Percentiles rank a stretch among this genome's conserved stretches.
phyloP scores from a whole-genome alignment of 2,329 filamentous ascomycete species.

The Sarocladiaceae sp. region DNA sequence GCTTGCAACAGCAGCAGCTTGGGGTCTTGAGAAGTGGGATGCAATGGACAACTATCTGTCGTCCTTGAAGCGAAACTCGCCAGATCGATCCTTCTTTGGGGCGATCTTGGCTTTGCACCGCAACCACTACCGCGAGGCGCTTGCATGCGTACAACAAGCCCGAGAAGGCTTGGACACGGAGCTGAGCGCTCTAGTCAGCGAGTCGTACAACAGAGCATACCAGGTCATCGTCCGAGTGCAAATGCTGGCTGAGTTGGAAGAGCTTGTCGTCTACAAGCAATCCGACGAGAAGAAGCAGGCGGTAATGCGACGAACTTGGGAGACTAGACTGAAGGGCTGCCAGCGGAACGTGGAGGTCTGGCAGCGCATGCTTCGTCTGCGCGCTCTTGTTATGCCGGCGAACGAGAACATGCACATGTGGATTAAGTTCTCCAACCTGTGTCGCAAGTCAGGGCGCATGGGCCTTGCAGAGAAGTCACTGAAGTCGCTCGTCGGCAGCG shows the following conservation, averaged over 20 bases:
- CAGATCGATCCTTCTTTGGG: constrained; percentile 94
- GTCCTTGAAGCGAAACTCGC: constrained; percentile 89
- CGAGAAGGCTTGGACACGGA: constrained; percentile 93
- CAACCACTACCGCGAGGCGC: constrained; percentile 89
- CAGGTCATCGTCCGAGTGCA: constrained; percentile 97
- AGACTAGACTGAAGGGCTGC: constrained; percentile 86
- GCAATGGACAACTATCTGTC: constrained; percentile 95
- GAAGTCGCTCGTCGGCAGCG: constrained; percentile 76
- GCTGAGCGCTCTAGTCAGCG: constrained; percentile 89
- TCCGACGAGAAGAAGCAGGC: constrained; percentile 82
- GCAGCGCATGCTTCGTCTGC: constrained; percentile 95
- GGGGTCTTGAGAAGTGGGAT: constrained; percentile 95
- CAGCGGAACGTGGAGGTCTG: constrained; percentile 97
- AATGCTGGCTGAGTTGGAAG: constrained; percentile 97
- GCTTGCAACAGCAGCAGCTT: constrained; percentile 89
- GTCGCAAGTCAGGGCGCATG: constrained; percentile 90
- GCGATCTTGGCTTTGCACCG: constrained; percentile 92
- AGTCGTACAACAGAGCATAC: constrained; percentile 97
- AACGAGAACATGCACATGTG: constrained; percentile 97
- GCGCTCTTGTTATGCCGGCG: constrained; percentile 84
- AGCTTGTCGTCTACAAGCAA: constrained; percentile 97
- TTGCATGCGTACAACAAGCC: constrained; percentile 83
- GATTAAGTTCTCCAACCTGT: constrained; percentile 98
- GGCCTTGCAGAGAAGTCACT: constrained; percentile 93
- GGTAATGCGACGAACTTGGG: constrained; percentile 91